Evolutionary conservation across 495 filamentous ascomycete species (phyloP), one percentile per base, ranked within the genome.

Genomic region (Penicillium roqueforti): DNA sequence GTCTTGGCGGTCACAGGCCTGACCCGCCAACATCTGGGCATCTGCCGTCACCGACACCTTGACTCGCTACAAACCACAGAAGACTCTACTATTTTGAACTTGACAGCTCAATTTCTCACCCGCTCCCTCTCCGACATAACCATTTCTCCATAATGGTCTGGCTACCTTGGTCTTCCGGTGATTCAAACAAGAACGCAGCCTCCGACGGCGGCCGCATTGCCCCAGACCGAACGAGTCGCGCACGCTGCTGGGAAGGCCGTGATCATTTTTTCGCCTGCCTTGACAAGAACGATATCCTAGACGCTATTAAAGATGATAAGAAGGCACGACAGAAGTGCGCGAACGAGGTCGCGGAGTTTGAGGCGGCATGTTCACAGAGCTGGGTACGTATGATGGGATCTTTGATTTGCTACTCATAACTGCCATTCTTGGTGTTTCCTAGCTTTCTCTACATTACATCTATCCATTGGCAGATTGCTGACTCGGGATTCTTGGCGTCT

Each of bases 201-300:
- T 68, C 77, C 54, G 82, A 83, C 67, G 80, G 80, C 48, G 83
- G 83, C 55, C 82, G 80, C 65, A 82, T 86, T 54, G 86, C 88
- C 1, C 93, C 93, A 1, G 84, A 86, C 55, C 85, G 92, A 49
- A 78, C 76, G 44, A 86, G 90, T 62, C 84, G 93, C 52, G 76
- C 83, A 42, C 75, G 77, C 41, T 98, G 93, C 81, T 98, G 89
- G 86, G 86, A 87, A 44, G 85, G 86, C 14, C 82, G 93, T 25
- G 93, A 98, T 68, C 65, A 61, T 31, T 98, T 92, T 76, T 97
- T 93, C 70, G 69, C 73, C 23, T 98, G 93, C 59, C 75, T 98
- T 7, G 91, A 96, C 62, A 74, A 76, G 46, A 77, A 89, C 71
- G 77, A 82, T 54, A 96, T 98, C 58, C 57, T 96, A 19, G 92